Base-by-base conservation (phyloP, 2,329 filamentous ascomycete genomes). In the Alternaria infectoria region DNA sequence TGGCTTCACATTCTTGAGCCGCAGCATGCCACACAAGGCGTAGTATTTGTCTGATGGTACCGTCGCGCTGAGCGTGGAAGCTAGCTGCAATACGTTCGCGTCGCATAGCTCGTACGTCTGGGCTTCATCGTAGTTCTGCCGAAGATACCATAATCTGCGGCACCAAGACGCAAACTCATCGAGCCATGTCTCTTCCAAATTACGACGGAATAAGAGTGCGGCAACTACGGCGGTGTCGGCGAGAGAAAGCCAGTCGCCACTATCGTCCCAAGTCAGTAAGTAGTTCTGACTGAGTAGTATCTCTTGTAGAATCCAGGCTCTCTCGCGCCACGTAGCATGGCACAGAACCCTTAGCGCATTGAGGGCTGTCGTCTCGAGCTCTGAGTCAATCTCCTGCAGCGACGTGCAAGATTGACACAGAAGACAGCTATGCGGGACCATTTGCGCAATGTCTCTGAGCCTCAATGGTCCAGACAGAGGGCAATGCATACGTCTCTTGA, bases 281-380 rank as follows among this genome's bases (percentile, higher is more conserved):
- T 40, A 40, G 9, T 40, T 40, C 5, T 40, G 36, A 11, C 36
- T 40, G 36, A 40, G 36, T 0, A 40, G 36, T 3, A 40, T 40
- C 36, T 40, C 36, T 40, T 40, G 36, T 3, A 40, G 9, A 40
- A 40, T 40, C 36, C 36, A 40, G 2, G 15, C 36, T 40, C 36
- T 40, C n/a, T 40, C 36, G 9, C 36, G 36, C 36, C 36, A 40
- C 36, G 36, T 40, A 0, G 36, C 4, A 11, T 40, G 15, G 2
- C 36, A 17, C 0, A 40, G 36, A 1, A 40, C 6, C 4, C 5
- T 17, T 5, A 40, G 1, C n/a, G 36, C n/a, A 0, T 11, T 2
- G n/a, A 40, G 36, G 0, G 36, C 36, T 0, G 15, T 6, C 5
- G 36, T 11, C 9, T 40, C 36, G 9, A 40, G 36, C n/a, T 40